Percentiles rank a stretch among this genome's conserved stretches.
Conservation (phyloP, 2,329 filamentous ascomycete species). For the Aspergillus sp. region DNA sequence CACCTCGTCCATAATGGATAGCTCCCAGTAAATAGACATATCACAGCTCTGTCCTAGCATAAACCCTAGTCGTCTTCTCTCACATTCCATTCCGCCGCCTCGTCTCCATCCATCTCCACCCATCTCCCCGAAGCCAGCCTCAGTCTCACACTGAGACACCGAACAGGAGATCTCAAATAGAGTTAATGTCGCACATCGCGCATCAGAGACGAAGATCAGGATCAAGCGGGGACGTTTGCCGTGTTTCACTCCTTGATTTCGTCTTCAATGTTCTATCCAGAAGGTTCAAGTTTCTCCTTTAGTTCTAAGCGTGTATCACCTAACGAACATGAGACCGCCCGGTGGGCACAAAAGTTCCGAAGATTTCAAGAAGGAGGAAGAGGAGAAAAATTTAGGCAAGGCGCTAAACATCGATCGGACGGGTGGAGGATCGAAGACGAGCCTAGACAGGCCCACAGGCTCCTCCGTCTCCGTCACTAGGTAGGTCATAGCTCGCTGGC, state of each 20-base stretch:
- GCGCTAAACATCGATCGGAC: not conserved
- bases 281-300: not conserved
- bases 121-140: not conserved
- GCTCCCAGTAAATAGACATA: not conserved
- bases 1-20: not conserved
- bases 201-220: not conserved
- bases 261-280: not conserved
- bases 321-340: not conserved
- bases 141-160: not conserved
- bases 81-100: too few species aligned
- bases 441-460: not conserved
- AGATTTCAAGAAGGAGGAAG: not conserved
- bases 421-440: not conserved
- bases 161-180: not conserved
- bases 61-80: not conserved
- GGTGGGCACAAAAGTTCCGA: not conserved
- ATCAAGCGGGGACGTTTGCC: not conserved
- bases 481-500: not conserved
- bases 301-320: not conserved
- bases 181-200: not conserved
- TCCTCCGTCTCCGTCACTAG: not conserved
- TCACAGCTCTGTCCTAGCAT: not conserved
- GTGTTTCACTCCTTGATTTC: not conserved
- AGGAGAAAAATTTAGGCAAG: not conserved
- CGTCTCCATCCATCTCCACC: not conserved